These are phyloP conservation scores for Aspergillus cavernicola DNA, from an alignment of 495 filamentous ascomycete species.

Conservation along the genomic window DNA sequence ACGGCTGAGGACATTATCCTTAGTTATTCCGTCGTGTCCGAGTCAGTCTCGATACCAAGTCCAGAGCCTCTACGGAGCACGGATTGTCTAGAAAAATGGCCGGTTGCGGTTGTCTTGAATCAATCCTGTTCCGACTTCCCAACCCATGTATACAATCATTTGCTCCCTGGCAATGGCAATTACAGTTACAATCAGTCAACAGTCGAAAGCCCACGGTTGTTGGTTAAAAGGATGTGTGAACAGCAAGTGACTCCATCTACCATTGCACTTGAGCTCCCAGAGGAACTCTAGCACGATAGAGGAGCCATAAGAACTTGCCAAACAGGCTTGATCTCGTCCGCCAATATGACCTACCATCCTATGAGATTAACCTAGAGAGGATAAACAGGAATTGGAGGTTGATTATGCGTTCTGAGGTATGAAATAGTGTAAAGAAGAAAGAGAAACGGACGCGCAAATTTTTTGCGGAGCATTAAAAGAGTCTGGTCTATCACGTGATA, in stretches of 20 bases:
- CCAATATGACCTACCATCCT: conserved; percentile 55
- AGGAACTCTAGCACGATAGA: conserved; percentile 27
- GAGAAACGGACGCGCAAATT: conserved; percentile 15
- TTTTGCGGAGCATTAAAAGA: conserved; percentile 15
- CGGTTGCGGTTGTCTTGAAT: no score
- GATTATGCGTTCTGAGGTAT: conserved; percentile 51
- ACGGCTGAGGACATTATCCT: no score
- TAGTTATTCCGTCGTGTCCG: no score
- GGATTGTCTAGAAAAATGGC: no score
- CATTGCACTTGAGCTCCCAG: conserved; percentile 28
- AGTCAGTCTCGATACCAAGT: no score
- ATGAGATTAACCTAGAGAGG: conserved; percentile 21
- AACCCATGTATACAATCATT: no score
- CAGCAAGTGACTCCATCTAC: conserved; percentile 41
- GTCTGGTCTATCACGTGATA: conserved; percentile 20
- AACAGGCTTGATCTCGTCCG: conserved; percentile 41
- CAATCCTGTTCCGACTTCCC: no score
- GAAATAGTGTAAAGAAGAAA: conserved; percentile 44
- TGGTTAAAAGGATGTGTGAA: conserved; percentile 29
- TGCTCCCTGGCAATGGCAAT: no score
- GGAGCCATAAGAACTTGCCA: conserved; percentile 25
- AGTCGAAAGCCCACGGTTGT: no score
- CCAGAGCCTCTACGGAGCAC: no score
- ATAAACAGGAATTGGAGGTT: conserved; percentile 44
- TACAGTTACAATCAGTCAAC: no score